Base-by-base conservation (phyloP, 1,139 yeast genomes). In the Pichia sp. region DNA sequence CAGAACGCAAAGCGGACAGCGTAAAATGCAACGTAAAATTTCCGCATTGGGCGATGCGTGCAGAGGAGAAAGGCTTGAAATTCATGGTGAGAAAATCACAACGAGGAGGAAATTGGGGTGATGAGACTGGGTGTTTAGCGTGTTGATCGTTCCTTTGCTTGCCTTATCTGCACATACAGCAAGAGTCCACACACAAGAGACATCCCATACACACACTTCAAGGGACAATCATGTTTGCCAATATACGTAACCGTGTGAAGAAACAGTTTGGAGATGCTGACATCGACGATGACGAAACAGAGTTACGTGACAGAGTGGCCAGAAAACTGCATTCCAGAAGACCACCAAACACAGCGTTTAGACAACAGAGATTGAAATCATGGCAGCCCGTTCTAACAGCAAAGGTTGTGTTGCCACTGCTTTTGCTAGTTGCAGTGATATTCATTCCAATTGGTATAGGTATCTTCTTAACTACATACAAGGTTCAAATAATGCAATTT, bases 341-440 rank as follows among this genome's bases (percentile, higher is more conserved):
- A 59, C 90, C 86, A 12, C 84, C 82, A 59, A 86, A 85, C 62
- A 85, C 93, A 4, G 93, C 93, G 3, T 85, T 85, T 60, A 76
- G 91, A 59, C 94, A 85, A 60, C 89, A 83, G 58, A 68, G 89
- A 62, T 67, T 83, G 57, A 83, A 84, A 61, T 85, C 93, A 50
- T 85, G 93, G 93, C 93, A 85, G 65, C 93, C 93, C 0, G 83
- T 85, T 40, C 72, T 85, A 48, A 82, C 90, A 1, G 91, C 93
- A 4, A 81, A 78, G 55, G 76, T 85, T n/a, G 90, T 85, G 45
- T 72, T 85, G 21, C 93, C 93, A 4, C 67, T 85, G 28, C 67
- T 85, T 34, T 68, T 84, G 19, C 53, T 84, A 24, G 63, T 82
- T 30, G 85, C 86, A 0, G 67, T 83, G n/a, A 73, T 85, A 15